A percentile compares a stretch with the other conserved stretches of the same genome.
Evolutionary conservation across 1,284 basidiomycete species (phyloP).

Genomic region (Chalciporus piperatoides): DNA sequence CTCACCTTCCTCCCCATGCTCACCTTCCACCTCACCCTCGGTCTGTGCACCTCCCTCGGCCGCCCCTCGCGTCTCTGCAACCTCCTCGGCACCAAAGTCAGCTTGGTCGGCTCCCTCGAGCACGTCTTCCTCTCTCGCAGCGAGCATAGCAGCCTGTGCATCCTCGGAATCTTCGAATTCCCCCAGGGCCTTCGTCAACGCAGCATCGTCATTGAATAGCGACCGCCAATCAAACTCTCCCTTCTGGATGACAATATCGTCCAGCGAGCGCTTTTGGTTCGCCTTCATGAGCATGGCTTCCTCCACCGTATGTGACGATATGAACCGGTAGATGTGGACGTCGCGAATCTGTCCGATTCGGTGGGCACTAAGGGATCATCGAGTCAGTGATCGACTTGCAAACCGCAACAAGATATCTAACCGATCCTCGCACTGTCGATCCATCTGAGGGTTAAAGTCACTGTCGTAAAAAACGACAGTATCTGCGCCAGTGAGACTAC

Average conservation of each 20-base stretch:
- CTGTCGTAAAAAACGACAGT: conserved; percentile 97
- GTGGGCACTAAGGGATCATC: conserved; percentile 59
- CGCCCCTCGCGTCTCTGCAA: conserved; percentile 20
- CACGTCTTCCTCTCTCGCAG: conserved; percentile 68
- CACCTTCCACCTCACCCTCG: conserved; percentile 22
- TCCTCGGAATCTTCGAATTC: conserved; percentile 90
- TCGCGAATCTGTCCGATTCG: conserved; percentile 96
- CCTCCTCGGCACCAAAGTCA: conserved; percentile 57
- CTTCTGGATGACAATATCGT: conserved; percentile 90
- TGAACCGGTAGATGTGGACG: conserved; percentile 96
- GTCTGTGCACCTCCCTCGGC: conserved; percentile 16
- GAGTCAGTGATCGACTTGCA: conserved; percentile 6
- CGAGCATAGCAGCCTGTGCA: conserved; percentile 74
- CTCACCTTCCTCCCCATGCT: conserved; percentile 45
- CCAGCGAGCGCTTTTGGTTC: conserved; percentile 91
- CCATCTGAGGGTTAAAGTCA: conserved; percentile 98
- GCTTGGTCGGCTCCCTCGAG: conserved; percentile 73
- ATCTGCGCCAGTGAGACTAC: conserved; percentile 91
- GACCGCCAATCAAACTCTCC: conserved; percentile 96
- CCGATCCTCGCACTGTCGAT: conserved; percentile 95
- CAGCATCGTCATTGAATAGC: conserved; percentile 60
- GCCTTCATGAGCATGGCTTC: conserved; percentile 96
- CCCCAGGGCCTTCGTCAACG: conserved; percentile 67
- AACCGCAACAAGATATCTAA: conserved; percentile 32
- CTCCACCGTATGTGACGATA: conserved; percentile 91